These are phyloP conservation scores for Silybum marianum DNA, from an alignment of 129 eudicot species.

Conservation along the genomic window DNA sequence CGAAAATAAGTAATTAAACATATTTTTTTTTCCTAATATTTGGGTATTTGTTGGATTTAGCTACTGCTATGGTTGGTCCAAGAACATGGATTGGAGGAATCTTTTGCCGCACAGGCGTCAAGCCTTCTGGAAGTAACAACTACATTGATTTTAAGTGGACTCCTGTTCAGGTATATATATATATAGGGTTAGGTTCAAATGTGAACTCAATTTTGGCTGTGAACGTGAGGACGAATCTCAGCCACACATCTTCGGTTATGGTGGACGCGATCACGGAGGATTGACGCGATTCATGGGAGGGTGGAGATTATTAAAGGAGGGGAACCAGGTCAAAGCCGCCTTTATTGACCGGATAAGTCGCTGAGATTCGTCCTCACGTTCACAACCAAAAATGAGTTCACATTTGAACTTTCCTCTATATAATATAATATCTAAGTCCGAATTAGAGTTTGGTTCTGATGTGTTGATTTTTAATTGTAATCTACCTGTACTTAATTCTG, in stretches of 20 bases:
- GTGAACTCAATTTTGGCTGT: no score
- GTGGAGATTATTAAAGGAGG: no score
- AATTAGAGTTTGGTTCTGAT: not conserved
- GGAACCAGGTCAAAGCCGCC: no score
- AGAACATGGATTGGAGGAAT: slow-evolving; percentile 90
- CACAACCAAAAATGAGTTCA: no score
- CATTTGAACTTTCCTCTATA: no score
- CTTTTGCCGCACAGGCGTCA: slow-evolving; percentile 65
- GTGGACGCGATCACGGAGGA: no score
- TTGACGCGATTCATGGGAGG: no score
- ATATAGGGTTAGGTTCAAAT: no score
- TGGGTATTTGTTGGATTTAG: slow-evolving; percentile 43
- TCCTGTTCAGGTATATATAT: slow-evolving; percentile 52
- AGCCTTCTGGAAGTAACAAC: slow-evolving; percentile 54
- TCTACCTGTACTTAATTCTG: slow-evolving; percentile 2
- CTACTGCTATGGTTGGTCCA: slow-evolving; percentile 98
- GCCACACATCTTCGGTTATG: no score
- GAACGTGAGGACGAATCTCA: no score
- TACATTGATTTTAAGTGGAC: slow-evolving; percentile 39
- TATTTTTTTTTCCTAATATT: not conserved
- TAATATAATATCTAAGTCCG: not conserved
- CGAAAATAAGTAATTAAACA: not conserved
- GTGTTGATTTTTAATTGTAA: not conserved
- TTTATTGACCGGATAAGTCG: no score
- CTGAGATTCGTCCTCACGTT: no score